These are phyloP conservation scores for Clonostachys sp. DNA, from an alignment of 2,329 filamentous ascomycete species.

Conservation along the genomic window DNA sequence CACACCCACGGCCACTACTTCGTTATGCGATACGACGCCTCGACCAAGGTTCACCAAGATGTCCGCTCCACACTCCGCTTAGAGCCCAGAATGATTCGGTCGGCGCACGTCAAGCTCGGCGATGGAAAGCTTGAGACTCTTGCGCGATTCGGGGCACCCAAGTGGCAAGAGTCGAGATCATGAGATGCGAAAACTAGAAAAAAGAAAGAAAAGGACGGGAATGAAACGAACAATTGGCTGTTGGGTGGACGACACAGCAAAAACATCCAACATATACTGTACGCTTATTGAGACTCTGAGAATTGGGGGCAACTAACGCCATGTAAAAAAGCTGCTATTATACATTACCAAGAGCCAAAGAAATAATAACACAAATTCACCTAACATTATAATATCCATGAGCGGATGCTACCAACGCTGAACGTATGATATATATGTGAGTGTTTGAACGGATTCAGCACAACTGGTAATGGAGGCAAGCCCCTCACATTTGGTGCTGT, in stretches of 20 bases:
- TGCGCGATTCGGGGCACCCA: slow-evolving; percentile 41
- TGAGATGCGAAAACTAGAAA: neutral
- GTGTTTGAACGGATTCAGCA: too few relatives aligned
- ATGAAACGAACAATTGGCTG: neutral
- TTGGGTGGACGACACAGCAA: neutral
- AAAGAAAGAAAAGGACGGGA: neutral
- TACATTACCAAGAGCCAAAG: too few relatives aligned
- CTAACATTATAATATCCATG: too few relatives aligned
- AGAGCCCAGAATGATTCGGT: slow-evolving; percentile 87
- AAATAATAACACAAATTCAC: too few relatives aligned
- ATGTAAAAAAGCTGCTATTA: too few relatives aligned
- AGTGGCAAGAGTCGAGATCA: slow-evolving; percentile 34
- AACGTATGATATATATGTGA: too few relatives aligned
- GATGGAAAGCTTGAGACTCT: slow-evolving; percentile 50
- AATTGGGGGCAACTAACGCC: too few relatives aligned
- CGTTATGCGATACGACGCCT: slow-evolving; percentile 91
- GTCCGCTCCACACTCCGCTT: slow-evolving; percentile 73
- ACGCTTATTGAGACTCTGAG: too few relatives aligned
- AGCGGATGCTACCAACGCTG: too few relatives aligned
- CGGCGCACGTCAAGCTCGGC: slow-evolving; percentile 83
- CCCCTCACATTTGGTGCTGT: too few relatives aligned
- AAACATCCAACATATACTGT: neutral
- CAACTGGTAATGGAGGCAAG: too few relatives aligned
- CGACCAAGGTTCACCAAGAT: slow-evolving; percentile 65
- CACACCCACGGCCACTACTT: slow-evolving; percentile 93